A percentile compares a stretch with the other conserved stretches of the same genome.
phyloP scores from a whole-genome alignment of 257 asterid genomes.

The Striga asiatica region DNA sequence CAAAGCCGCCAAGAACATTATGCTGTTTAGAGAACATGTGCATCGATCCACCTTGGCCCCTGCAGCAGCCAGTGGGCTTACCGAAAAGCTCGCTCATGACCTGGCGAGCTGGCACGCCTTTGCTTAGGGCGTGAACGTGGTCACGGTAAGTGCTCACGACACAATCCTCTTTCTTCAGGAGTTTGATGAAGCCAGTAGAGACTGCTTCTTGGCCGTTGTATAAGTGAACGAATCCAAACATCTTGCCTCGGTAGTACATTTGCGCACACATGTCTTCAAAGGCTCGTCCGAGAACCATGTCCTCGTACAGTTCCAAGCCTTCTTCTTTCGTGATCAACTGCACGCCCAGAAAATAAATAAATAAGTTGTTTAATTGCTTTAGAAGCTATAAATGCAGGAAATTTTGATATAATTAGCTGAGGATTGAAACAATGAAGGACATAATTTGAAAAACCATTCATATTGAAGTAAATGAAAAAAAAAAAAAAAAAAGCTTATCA shows the following conservation, averaged over 20 bases:
- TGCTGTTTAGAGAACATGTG: conserved; percentile 99
- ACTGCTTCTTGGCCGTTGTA: conserved; percentile 98
- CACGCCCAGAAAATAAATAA: conserved; percentile 16
- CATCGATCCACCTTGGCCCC: conserved; percentile 99
- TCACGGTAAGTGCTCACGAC: conserved; percentile 93
- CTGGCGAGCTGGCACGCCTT: conserved; percentile 85
- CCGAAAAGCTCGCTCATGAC: conserved; percentile 99
- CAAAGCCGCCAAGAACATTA: conserved; percentile 88
- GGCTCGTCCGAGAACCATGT: conserved; percentile 76
- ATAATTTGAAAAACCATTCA: background rate
- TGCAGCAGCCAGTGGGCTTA: conserved; percentile 93
- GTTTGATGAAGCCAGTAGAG: conserved; percentile 93
- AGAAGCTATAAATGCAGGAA: conserved; percentile 1
- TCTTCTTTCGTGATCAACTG: conserved; percentile 82
- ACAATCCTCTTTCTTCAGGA: conserved; percentile 65
- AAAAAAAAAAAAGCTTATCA: background rate
- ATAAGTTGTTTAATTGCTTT: too few species aligned
- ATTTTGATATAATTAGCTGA: background rate
- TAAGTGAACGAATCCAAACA: conserved; percentile 95
- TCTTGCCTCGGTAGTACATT: conserved; percentile 96
- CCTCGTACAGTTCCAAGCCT: conserved; percentile 76
- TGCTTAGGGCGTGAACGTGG: conserved; percentile 95
- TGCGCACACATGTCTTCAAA: conserved; percentile 99
- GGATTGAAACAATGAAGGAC: too few species aligned
- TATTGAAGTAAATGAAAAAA: background rate